Conservation (phyloP, 768 basidiomycete species). For the Mycena belliarum region DNA sequence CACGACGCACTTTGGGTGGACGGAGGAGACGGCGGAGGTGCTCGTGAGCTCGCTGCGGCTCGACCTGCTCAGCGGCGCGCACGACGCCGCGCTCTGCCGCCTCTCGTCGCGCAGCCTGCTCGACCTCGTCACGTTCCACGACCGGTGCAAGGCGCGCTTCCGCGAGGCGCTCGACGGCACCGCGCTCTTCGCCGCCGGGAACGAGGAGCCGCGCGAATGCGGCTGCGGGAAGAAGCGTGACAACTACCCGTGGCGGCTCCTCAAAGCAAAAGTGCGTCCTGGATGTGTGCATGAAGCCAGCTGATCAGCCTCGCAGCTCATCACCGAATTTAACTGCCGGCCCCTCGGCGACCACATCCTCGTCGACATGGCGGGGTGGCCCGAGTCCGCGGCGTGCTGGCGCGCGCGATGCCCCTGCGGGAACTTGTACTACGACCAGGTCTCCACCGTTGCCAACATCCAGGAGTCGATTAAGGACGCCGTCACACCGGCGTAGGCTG, state of each 20-base stretch:
- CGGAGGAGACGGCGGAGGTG: constrained; percentile 43
- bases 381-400: constrained; percentile 42
- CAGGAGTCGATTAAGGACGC: constrained; percentile 27
- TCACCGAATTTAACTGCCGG: constrained; percentile 38
- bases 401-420: constrained; percentile 38
- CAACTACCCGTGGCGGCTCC: constrained; percentile 40
- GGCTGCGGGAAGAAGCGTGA: constrained; percentile 36
- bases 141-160: constrained; percentile 39
- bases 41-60: constrained; percentile 42
- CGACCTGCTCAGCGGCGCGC: constrained; percentile 37
- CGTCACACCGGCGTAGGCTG: background rate
- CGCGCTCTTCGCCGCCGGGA: constrained; percentile 39
- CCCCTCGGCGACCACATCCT: constrained; percentile 41
- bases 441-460: constrained; percentile 34
- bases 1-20: constrained; percentile 45
- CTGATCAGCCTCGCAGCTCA: background rate
- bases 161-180: constrained; percentile 36
- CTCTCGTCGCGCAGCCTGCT: constrained; percentile 38
- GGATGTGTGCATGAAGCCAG: background rate
- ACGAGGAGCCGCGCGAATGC: constrained; percentile 32
- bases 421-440: constrained; percentile 37
- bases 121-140: constrained; percentile 42
- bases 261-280: constrained; percentile 38
- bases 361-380: constrained; percentile 45
- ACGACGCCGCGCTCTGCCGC: constrained; percentile 32